These are phyloP conservation scores for Sodiomyces alkalinus DNA, from an alignment of 2,329 filamentous ascomycete species.

Conservation along the genomic window DNA sequence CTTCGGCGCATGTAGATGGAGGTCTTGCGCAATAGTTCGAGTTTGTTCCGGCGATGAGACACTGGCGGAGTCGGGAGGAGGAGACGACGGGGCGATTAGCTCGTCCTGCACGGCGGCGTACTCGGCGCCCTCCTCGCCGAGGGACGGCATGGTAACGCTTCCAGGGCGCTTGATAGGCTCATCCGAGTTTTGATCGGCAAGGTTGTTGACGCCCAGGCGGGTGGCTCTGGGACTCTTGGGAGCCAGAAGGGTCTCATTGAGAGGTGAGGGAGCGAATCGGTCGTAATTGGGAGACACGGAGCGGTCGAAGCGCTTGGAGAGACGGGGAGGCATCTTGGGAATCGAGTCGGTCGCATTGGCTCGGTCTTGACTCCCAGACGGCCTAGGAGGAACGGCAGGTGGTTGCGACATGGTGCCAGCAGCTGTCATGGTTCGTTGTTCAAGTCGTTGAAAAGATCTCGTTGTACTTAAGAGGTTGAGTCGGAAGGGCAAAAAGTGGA, in stretches of 20 bases:
- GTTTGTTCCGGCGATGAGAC: conserved; percentile 55
- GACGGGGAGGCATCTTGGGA: conserved; percentile 69
- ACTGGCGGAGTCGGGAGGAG: conserved; percentile 11
- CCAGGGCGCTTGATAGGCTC: conserved; percentile 45
- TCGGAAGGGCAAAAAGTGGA: conserved; percentile 5
- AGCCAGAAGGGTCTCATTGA: conserved; percentile 54
- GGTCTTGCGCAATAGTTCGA: conserved; percentile 60
- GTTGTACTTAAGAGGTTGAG: conserved; percentile 6
- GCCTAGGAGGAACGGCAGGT: conserved; percentile 42
- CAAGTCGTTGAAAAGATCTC: too few species aligned
- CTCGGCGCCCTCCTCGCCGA: conserved; percentile 82
- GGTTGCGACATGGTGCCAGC: conserved; percentile 27
- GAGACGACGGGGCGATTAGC: conserved; percentile 12
- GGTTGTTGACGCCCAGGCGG: conserved; percentile 17
- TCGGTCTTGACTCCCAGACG: conserved; percentile 33
- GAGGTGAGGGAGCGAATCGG: conserved; percentile 70
- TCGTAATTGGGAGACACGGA: conserved; percentile 64
- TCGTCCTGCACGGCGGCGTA: conserved; percentile 51
- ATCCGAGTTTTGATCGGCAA: conserved; percentile 15
- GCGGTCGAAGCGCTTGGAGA: conserved; percentile 54
- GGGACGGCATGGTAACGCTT: conserved; percentile 68
- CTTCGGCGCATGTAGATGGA: conserved; percentile 79
- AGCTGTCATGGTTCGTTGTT: conserved; percentile 29
- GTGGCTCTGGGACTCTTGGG: conserved; percentile 26
- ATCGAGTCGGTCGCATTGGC: conserved; percentile 21